Base-by-base conservation (phyloP, 1,139 yeast genomes). In the Hansenula lynferdii region DNA sequence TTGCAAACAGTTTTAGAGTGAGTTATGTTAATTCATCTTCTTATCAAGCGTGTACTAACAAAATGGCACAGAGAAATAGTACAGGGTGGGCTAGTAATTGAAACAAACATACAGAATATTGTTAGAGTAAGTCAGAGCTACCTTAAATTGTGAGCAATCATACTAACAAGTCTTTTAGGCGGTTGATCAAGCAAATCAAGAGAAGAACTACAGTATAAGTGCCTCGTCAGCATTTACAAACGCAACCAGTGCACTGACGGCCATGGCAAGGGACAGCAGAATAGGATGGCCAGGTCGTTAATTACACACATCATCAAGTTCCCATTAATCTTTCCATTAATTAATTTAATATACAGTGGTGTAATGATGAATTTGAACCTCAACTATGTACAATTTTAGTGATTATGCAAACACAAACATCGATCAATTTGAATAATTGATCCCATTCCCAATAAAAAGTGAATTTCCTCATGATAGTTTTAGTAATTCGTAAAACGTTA, bases 61-160 rank as follows among this genome's bases (percentile, higher is more conserved):
- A 62, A 61, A 26, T 12, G 17, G 6, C 9, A 5, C 23, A 50
- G 54, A 31, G 97, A 94, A 54, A 85, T 92, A 30, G 84, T 92
- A 1, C 98, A 92, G 58, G 98, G 97, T 22, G 99, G 99, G 0
- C 83, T 94, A 95, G 98, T 92, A n/a, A 86, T 94, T 28, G 98
- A 92, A 58, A 90, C 98, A 1, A 87, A 83, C 52, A 86, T 89
- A 21, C 61, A 67, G 29, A 76, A 85, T 46, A 89, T 92, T 28
- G 96, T 90, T 6, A 48, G 44, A 8, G 54, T 48, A 24, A 38
- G 52, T 47, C 21, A 14, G 20, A 10, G 9, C 35, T 22, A 16
- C 4, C 17, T 15, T 25, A 5, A 12, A 7, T 9, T 9, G 6
- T 6, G 6, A 4, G 3, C n/a, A 12, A 15, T 12, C 4, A 28